Percentiles rank a stretch among this genome's conserved stretches.
Conservation (phyloP, 345 rosid genomes). For the Kandelia obovata region DNA sequence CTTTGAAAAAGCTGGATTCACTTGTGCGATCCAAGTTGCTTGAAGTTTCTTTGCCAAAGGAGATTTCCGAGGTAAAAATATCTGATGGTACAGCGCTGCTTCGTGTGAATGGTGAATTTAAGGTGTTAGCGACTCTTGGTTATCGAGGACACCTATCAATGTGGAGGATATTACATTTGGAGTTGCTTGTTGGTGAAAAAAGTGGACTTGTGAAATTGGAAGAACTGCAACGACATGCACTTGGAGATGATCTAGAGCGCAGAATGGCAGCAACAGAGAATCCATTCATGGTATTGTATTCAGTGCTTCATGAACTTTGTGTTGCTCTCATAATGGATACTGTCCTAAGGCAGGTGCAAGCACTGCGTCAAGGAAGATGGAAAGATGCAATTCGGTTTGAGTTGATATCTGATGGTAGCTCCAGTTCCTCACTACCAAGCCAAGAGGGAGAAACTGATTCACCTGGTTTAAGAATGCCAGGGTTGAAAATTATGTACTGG, state of each 20-base stretch:
- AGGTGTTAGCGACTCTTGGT: constrained; percentile 95
- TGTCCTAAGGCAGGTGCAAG: constrained; percentile 86
- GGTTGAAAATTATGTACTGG: constrained; percentile 85
- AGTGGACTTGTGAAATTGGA: constrained; percentile 74
- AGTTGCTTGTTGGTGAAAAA: constrained; percentile 95
- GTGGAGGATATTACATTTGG: constrained; percentile 98
- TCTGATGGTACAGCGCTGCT: constrained; percentile 78
- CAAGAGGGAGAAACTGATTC: constrained; percentile 89
- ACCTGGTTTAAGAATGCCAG: constrained; percentile 71
- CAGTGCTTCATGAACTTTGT: constrained; percentile 89
- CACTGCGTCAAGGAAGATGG: constrained; percentile 90
- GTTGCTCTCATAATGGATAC: constrained; percentile 93
- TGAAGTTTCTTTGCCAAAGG: constrained; percentile 78
- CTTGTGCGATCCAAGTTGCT: constrained; percentile 90
- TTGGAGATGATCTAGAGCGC: constrained; percentile 97
- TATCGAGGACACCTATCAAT: constrained; percentile 84
- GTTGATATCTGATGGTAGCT: constrained; percentile 60
- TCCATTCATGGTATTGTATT: constrained; percentile 68
- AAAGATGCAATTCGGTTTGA: constrained; percentile 90
- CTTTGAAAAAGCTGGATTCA: constrained; percentile 75
- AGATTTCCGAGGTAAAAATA: constrained; percentile 79
- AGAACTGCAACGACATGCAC: constrained; percentile 62
- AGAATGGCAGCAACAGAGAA: constrained; percentile 87
- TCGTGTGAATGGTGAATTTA: constrained; percentile 80
- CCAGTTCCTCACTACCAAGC: constrained; percentile 48